Evolutionary conservation across 2,329 filamentous ascomycete genomes (phyloP).

Genomic region (Fusarium devonianum): DNA sequence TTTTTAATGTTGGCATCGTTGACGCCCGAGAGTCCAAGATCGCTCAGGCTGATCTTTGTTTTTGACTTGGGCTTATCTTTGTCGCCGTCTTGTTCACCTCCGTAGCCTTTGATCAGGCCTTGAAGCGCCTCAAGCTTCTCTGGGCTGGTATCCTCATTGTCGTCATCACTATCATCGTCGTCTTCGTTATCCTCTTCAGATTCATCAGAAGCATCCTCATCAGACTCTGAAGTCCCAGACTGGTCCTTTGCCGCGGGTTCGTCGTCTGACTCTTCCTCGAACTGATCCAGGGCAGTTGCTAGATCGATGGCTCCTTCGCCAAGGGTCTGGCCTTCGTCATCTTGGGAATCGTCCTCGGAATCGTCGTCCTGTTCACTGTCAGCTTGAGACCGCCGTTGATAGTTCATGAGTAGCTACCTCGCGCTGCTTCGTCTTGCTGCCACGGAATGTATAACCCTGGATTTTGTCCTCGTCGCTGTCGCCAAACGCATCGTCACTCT

Average conservation of each 20-base stretch:
- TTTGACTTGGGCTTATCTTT: slow-evolving; percentile 56
- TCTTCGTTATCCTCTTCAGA: slow-evolving; percentile 57
- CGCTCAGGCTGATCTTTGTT: slow-evolving; percentile 75
- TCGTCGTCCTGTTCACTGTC: slow-evolving; percentile 56
- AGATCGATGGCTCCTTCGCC: slow-evolving; percentile 67
- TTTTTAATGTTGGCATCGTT: slow-evolving; percentile 80
- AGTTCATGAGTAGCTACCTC: slow-evolving; percentile 34
- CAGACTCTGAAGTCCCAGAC: slow-evolving; percentile 54
- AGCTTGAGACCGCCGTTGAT: slow-evolving; percentile 1
- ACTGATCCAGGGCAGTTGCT: slow-evolving; percentile 63
- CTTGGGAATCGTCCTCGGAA: slow-evolving; percentile 61
- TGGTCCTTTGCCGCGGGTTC: slow-evolving; percentile 56
- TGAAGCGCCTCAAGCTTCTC: slow-evolving; percentile 71
- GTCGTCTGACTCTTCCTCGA: slow-evolving; percentile 58
- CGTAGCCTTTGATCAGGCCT: slow-evolving; percentile 73
- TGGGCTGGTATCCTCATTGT: slow-evolving; percentile 54
- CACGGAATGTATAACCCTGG: slow-evolving; percentile 70
- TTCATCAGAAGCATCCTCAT: slow-evolving; percentile 50
- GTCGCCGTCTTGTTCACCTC: slow-evolving; percentile 67
- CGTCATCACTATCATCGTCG: slow-evolving; percentile 56
- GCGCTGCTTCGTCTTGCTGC: slow-evolving; percentile 50
- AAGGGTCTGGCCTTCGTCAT: slow-evolving; percentile 65
- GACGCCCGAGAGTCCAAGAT: slow-evolving; percentile 74
- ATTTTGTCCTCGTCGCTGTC: slow-evolving; percentile 88
- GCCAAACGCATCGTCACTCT: slow-evolving; percentile 82